These are phyloP conservation scores for Wallemia mellicola DNA, from an alignment of 1,284 basidiomycete species.

Conservation along the genomic window DNA sequence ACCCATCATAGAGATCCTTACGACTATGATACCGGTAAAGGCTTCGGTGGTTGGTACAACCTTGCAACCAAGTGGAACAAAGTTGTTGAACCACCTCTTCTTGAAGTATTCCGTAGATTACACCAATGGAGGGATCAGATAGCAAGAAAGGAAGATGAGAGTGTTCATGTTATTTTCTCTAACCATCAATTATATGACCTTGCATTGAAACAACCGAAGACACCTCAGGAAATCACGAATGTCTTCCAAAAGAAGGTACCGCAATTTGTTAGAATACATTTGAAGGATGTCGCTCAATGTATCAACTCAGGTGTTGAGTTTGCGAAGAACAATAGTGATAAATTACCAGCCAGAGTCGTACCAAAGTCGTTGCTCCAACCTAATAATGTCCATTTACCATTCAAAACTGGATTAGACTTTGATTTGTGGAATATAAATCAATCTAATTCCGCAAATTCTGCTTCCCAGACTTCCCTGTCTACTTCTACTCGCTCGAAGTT, in stretches of 20 bases:
- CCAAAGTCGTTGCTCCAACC: neutral
- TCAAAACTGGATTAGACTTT: neutral
- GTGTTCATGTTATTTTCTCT: conserved; percentile 12
- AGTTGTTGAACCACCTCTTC: conserved; percentile 16
- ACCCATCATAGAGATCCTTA: conserved; percentile 36
- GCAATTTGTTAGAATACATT: neutral
- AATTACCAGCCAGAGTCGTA: neutral
- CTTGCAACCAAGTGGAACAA: conserved; percentile 55
- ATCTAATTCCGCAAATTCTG: neutral
- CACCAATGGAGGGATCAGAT: conserved; percentile 61
- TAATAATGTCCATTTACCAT: neutral
- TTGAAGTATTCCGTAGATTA: conserved; percentile 34
- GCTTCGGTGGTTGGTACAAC: conserved; percentile 40
- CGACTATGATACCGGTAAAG: conserved; percentile 31
- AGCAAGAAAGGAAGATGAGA: conserved; percentile 66
- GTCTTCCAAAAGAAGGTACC: neutral
- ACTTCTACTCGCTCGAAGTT: neutral
- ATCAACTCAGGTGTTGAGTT: neutral
- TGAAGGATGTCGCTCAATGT: neutral
- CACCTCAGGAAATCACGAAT: neutral
- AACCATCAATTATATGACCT: neutral
- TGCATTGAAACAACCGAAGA: neutral
- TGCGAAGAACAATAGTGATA: neutral
- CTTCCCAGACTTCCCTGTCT: neutral
- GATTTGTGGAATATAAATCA: neutral